These are phyloP conservation scores for Kluyveromyces wickerhamii DNA, from an alignment of 805 yeast species.

Conservation along the genomic window DNA sequence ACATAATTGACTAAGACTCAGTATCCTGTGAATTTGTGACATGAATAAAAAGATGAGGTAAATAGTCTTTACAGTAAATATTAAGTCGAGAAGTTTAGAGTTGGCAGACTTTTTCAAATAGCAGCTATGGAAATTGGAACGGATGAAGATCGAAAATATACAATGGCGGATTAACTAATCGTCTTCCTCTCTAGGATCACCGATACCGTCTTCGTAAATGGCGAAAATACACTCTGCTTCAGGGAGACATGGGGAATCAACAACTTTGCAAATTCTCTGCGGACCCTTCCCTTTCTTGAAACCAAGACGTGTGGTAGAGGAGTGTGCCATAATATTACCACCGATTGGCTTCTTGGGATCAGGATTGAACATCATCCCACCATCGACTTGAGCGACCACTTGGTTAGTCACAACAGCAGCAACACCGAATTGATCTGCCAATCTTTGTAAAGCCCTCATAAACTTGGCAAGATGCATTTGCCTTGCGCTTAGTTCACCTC, in stretches of 20 bases:
- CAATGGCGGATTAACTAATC: no score
- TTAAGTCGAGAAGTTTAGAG: no score
- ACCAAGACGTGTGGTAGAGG: conserved; percentile 87
- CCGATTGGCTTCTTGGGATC: conserved; percentile 99
- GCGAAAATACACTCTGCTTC: conserved; percentile 94
- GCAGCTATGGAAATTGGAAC: no score
- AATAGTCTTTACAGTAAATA: no score
- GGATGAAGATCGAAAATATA: no score
- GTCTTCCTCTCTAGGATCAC: conserved; percentile 86
- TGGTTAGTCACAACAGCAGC: conserved; percentile 95
- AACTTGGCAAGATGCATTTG: conserved; percentile 91
- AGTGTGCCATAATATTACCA: conserved; percentile 95
- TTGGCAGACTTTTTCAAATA: no score
- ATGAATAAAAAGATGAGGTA: no score
- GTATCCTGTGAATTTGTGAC: no score
- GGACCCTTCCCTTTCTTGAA: conserved; percentile 88
- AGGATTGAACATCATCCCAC: conserved; percentile 71
- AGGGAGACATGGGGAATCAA: conserved; percentile 94
- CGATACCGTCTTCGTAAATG: conserved; percentile 92
- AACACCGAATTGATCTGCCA: conserved; percentile 96
- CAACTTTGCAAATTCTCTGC: conserved; percentile 87
- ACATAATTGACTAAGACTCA: no score
- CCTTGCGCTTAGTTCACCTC: conserved; percentile 93
- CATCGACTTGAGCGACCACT: conserved; percentile 97
- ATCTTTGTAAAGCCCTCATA: conserved; percentile 82